These are phyloP conservation scores for Trichoderma gracile DNA, from an alignment of 2,329 filamentous ascomycete species.

Conservation along the genomic window DNA sequence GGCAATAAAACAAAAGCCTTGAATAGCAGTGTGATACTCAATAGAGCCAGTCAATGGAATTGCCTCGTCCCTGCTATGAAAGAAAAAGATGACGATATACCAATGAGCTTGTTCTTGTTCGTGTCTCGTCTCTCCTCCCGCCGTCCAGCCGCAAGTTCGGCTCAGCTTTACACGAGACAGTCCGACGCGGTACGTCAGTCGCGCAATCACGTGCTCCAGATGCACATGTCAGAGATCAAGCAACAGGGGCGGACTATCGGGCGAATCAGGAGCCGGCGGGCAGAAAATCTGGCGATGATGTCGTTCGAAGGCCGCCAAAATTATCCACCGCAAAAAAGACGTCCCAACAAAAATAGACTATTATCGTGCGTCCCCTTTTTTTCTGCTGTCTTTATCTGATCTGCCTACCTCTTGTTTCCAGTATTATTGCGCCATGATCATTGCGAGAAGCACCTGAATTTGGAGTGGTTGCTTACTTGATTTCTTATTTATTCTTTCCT, in stretches of 20 bases:
- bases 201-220: constrained; percentile 22
- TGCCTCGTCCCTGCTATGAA: too few relatives aligned
- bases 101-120: not conserved
- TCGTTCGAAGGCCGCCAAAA: constrained; percentile 21
- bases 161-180: too few relatives aligned
- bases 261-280: constrained; percentile 23
- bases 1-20: not conserved
- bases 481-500: constrained; percentile 9
- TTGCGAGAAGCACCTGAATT: constrained; percentile 5
- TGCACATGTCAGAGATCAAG: not conserved
- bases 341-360: constrained; percentile 20
- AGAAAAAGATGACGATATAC: not conserved
- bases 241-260: constrained; percentile 9
- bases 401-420: not conserved
- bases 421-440: constrained; percentile 11
- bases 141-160: too few relatives aligned
- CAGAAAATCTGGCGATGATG: constrained; percentile 27
- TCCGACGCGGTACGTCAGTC: constrained; percentile 21
- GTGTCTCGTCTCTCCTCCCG: too few relatives aligned
- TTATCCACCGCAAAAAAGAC: constrained; percentile 23
- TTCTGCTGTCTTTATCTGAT: not conserved
- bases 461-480: not conserved
- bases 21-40: not conserved
- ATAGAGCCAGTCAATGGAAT: not conserved
- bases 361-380: constrained; percentile 3